phyloP scores from a whole-genome alignment of 208 protist species.

The Strigomonas culicis region DNA sequence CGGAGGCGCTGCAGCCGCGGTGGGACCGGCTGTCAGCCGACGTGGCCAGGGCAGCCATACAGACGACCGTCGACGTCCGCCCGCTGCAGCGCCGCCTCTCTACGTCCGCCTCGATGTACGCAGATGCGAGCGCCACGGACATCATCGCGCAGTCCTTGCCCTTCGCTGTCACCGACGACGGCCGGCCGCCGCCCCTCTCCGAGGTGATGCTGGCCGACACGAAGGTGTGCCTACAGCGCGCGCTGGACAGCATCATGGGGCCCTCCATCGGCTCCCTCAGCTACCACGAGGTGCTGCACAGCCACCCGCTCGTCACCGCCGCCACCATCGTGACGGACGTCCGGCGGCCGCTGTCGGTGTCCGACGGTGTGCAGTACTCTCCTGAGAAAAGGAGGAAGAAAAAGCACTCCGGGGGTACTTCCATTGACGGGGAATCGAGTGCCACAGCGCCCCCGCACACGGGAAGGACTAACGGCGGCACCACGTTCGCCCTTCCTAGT shows the following conservation, averaged over 20 bases:
- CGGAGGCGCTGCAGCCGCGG: slow-evolving; percentile 4
- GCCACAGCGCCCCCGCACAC: too few species aligned
- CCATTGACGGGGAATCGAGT: too few species aligned
- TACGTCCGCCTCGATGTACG: background rate
- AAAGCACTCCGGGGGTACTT: background rate
- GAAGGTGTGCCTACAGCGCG: background rate
- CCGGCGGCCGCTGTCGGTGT: background rate
- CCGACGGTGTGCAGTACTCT: background rate
- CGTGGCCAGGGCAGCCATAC: background rate
- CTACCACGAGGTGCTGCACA: slow-evolving; percentile 4
- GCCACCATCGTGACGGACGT: slow-evolving; percentile 2
- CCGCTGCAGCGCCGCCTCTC: background rate
- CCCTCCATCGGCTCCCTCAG: slow-evolving; percentile 1
- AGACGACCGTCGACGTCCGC: background rate
- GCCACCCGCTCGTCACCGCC: slow-evolving; percentile 1
- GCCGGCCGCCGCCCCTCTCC: background rate
- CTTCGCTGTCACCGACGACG: background rate
- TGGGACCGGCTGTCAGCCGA: slow-evolving; percentile 15
- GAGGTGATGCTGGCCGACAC: slow-evolving; percentile 4
- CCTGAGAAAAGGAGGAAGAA: slow-evolving; percentile 8
- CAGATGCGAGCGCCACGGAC: background rate
- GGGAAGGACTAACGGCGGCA: too few species aligned
- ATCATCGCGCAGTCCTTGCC: background rate
- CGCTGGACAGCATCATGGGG: slow-evolving; percentile 1
- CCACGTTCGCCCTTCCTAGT: too few species aligned